Base-by-base conservation (phyloP, 148 eudicot genomes). In the Amaranthus hypochondriacus region DNA sequence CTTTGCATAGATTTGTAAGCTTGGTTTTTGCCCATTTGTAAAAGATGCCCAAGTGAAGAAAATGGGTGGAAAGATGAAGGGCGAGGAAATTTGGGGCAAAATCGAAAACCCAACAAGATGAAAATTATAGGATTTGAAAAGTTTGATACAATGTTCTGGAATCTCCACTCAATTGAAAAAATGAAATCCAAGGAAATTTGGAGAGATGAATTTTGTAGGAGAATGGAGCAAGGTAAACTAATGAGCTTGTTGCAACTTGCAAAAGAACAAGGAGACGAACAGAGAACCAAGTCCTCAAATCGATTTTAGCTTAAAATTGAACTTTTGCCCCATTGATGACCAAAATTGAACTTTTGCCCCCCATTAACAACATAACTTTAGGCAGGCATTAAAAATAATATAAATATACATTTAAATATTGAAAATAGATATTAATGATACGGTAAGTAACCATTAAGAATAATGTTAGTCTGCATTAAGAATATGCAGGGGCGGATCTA, bases 1-100 rank as follows among this genome's bases (percentile, higher is more conserved):
- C 92, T 82, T 75, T 90, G 96, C 96, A 90, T 90, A 81, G 96
- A 88, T 80, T 90, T 90, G 84, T 90, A 88, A 44, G 96, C 92
- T 82, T 90, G 96, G 86, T 90, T 90, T 68, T 90, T 90, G 28
- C 96, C 96, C 96, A 90, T 89, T 50, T 75, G 18, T 56, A n/a
- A 54, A 61, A 78, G 70, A 70, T 58, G 54, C 83, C 79, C 81
- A 71, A 77, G 77, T 83, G 79, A 77, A 21, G 21, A 9, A 12
- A 2, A 4, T n/a, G 15, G 69, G 8, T 44, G 28, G 11, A 52
- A 62, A 60, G 6, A 28, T 55, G 12, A 52, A 74, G 73, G 65
- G 56, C 12, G 46, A 10, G 47, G 42, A 62, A 65, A 39, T 62
- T 59, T 54, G 46, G 75, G 72, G 75, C 64, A 13, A 68, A 69